Percentiles rank a stretch among this genome's conserved stretches.
Evolutionary conservation across 306 rosid species (phyloP).

Genomic region (Clitoria ternatea): DNA sequence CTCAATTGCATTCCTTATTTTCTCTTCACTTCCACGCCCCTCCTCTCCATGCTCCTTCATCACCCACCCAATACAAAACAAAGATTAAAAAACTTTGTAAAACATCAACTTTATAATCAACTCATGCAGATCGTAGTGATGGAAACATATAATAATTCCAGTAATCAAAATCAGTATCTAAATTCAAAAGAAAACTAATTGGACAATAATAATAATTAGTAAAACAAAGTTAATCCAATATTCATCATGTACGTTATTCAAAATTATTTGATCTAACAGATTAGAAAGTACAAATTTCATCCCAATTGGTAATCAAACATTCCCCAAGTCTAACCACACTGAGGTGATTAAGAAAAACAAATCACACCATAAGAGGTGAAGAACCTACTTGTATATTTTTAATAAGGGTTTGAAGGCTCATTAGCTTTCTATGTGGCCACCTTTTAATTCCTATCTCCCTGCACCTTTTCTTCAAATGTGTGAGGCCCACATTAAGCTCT

Average conservation of each 20-base stretch:
- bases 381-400: slow-evolving; percentile 52
- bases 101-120: background rate
- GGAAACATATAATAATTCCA: too few species aligned
- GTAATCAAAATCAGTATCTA: too few species aligned
- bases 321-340: too few species aligned
- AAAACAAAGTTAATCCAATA: too few species aligned
- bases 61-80: background rate
- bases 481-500: slow-evolving; percentile 67
- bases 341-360: too few species aligned
- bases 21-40: slow-evolving; percentile 35
- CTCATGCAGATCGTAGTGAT: too few species aligned
- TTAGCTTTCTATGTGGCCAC: slow-evolving; percentile 84
- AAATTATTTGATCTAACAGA: too few species aligned
- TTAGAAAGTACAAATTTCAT: too few species aligned
- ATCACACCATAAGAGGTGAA: background rate
- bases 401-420: slow-evolving; percentile 75
- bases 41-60: slow-evolving; percentile 45
- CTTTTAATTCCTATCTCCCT: slow-evolving; percentile 73
- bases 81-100: background rate
- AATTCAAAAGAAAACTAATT: too few species aligned
- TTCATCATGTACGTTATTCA: too few species aligned
- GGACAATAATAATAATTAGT: too few species aligned
- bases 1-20: slow-evolving; percentile 41
- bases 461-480: slow-evolving; percentile 72
- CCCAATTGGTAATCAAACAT: too few species aligned